Percentiles rank a stretch among this genome's conserved stretches.
Conservation (phyloP, 345 rosid genomes). For the Sisymbrium altissimum region DNA sequence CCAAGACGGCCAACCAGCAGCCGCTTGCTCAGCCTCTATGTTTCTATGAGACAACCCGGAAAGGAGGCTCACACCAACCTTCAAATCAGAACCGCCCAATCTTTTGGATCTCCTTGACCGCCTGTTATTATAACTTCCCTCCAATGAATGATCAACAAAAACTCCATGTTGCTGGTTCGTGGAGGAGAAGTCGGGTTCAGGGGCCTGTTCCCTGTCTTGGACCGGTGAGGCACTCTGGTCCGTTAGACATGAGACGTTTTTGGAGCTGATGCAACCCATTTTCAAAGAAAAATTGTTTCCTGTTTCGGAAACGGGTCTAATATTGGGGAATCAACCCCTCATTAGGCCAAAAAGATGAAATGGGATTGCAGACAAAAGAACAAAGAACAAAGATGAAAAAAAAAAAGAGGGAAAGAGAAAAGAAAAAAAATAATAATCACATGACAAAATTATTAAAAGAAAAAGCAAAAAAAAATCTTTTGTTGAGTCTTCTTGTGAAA, state of each 20-base stretch:
- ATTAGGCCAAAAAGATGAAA: conserved; percentile 37
- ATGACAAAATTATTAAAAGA: conserved; percentile 32
- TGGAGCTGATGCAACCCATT: conserved; percentile 83
- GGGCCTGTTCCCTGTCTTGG: conserved; percentile 13
- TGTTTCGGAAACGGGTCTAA: conserved; percentile 50
- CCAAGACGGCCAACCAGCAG: conserved; percentile 86
- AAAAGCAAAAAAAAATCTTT: conserved; percentile 11
- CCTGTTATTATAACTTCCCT: conserved; percentile 25
- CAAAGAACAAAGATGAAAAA: conserved; percentile 27
- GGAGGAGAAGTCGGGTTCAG: conserved; percentile 17
- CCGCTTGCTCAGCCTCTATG: conserved; percentile 56
- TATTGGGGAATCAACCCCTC: conserved; percentile 35
- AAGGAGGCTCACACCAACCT: conserved; percentile 32
- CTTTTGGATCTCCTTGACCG: conserved; percentile 37
- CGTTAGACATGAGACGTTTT: conserved; percentile 32
- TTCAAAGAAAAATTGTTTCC: conserved; percentile 28
- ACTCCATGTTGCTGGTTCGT: conserved; percentile 27
- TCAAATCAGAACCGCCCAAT: conserved; percentile 34
- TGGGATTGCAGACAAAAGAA: conserved; percentile 34
- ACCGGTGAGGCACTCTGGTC: conserved; percentile 39
- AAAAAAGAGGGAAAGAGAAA: conserved; percentile 22
- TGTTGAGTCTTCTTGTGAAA: conserved; percentile 29
- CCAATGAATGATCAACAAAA: conserved; percentile 31
- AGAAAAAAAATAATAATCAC: conserved; percentile 4
- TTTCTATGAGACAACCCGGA: conserved; percentile 43